Evolutionary conservation across 768 basidiomycete species (phyloP), one percentile per base, ranked within the genome.

Genomic region (Mycena vitilis): DNA sequence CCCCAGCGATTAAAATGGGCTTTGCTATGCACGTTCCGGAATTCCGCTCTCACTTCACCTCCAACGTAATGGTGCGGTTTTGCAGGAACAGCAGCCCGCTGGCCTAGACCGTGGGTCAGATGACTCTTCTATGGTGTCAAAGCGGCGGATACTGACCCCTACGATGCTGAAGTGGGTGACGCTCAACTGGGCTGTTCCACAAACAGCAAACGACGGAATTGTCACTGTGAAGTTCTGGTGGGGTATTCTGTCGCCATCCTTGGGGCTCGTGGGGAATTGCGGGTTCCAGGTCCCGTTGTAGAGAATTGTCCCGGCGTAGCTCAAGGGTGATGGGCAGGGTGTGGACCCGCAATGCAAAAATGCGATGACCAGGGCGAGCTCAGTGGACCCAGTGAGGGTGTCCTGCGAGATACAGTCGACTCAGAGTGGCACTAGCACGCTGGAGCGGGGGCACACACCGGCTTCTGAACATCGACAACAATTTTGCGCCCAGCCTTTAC

Each of bases 291-390:
- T 65, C 9, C 79, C 80, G 7, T 54, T 57, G 71, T 78, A 80
- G n/a, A 81, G 66, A 55, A 78, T 65, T 30, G 25, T 66, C 40
- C 80, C 81, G 40, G 81, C 68, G 10, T 55, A 45, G 25, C 75
- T 55, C 23, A 71, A 54, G 11, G 71, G 66, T 5, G 74, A 68
- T 4, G 55, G 45, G 68, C 76, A 77, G 15, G 63, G 56, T 40
- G 47, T 22, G 1, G 56, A 60, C 2, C 66, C 51, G 71, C 80
- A 80, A 20, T 71, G 63, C 44, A 66, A 52, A 45, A 79, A 52
- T 7, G 73, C 76, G 57, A 82, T 80, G 23, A 76, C 78, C 54
- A 81, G 68, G 4, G 75, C 78, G 37, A 81, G 75, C 51, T 82
- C 80, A 15, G 69, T 54, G 22, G 78, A 78, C 54, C 71, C 66